Evolutionary conservation across 768 basidiomycete genomes (phyloP), one percentile per base, ranked within the genome.

Genomic region (Chiua virens): DNA sequence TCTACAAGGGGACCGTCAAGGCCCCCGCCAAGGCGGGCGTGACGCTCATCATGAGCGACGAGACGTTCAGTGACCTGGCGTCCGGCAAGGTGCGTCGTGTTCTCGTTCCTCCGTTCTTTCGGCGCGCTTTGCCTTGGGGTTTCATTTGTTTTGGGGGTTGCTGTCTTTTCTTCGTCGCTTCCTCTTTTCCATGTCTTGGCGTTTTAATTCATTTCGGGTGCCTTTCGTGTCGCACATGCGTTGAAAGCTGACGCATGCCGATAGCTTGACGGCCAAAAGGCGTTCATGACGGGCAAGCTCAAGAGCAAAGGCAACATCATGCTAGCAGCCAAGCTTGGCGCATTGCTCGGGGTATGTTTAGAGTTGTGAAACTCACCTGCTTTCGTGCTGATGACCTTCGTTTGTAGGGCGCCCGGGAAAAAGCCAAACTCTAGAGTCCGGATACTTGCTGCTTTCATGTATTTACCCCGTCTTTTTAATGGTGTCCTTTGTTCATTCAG

Each of bases 231-330:
- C 9, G 28, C 28, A 8, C 28, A 8, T 10, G 28, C 8, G 28
- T 3, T 2, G 9, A 30, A 7, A 8, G 9, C 44, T 40, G 22
- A 39, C 39, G 9, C 7, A 3, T 23, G 5, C 1, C 8, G 25
- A 30, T 55, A 92, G 87, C 74, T 88, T 40, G 92, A 89, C 60
- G 93, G 91, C 18, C 94, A 97, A 72, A 94, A 93, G 66, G 93
- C 93, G 20, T 97, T 94, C 75, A 92, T 98, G 89, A 90, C 89
- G 8, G 94, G 94, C 25, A 89, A 90, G 65, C 81, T 97, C 44
- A 96, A 95, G 81, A 87, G 89, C 15, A 87, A 81, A 67, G 92
- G 92, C 49, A 94, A 93, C 72, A 84, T 94, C 71, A 93, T 95
- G 91, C 80, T 95, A 54, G 92, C 89, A 1, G 95, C 92, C 22